Base-by-base conservation (phyloP, 2,329 filamentous ascomycete genomes). In the Aspergillus sp. region DNA sequence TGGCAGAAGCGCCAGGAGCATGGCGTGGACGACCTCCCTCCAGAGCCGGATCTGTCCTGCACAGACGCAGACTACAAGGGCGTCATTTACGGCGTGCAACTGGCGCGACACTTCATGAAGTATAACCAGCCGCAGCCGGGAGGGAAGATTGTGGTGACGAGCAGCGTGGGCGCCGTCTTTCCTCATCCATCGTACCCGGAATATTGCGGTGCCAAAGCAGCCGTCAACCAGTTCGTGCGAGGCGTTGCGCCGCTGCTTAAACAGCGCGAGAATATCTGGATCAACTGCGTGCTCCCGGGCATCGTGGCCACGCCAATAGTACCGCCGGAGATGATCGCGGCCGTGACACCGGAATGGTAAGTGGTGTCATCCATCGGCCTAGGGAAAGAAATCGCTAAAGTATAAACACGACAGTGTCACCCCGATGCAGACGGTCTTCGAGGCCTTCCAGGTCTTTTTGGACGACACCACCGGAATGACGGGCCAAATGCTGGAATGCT, bases 41-140 rank as follows among this genome's bases (percentile, higher is more conserved):
- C 72, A 1, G 66, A 66, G 48, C 75, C 74, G 1, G 66, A 76
- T 50, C 52, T 73, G 3, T 45, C 54, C 0, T 70, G 68, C 44
- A 76, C 74, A 1, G 73, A 78, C 51, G 58, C 76, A n/a, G 68
- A 73, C 54, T 73, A 72, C 59, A 77, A 77, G 55, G 72, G 72
- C 3, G 67, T 78, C 1, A 57, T 78, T 0, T 77, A 77, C 46
- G 73, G 74, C 3, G 72, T 68, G 1, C 67, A 70, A 46, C 61
- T 78, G 6, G 73, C 76, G 1, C 72, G 70, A 7, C 73, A 78
- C 52, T 78, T 76, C 56, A 78, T 78, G 75, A 65, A 74, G 8
- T 68, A 75, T 48, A 78, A 77, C 47, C 42, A 35, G 27, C 53
- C 59, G 2, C 57, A 55, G 0, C 66, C 66, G 0, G 71, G 70